Base-by-base conservation (phyloP, 1,284 basidiomycete genomes). In the Papiliotrema fonsecae region DNA sequence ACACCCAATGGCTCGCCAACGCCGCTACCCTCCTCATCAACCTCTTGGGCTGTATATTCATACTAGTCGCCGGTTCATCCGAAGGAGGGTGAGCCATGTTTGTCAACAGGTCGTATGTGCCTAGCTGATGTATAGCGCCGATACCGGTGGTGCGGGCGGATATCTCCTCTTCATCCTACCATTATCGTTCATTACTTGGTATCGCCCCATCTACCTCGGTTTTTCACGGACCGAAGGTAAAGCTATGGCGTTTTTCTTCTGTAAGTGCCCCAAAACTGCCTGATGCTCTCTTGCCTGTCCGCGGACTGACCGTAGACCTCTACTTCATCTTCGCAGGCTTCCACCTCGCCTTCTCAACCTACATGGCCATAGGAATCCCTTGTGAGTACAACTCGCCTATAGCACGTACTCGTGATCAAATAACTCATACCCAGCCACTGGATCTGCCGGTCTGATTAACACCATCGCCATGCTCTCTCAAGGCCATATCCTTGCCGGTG, bases 291-390 rank as follows among this genome's bases (percentile, higher is more conserved):
- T 21, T 36, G 24, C 42, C 32, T 27, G 28, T 35, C 5, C n/a
- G n/a, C n/a, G n/a, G 36, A 34, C 51, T 66, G 28, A 57, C 42
- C 4, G 21, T 68, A 92, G 92, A 96, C 77, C 75, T 92, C 56
- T 97, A 88, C 79, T 94, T 94, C 78, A 82, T 96, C 75, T 97
- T 97, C 75, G 81, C 84, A 49, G 93, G 89, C 28, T 96, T 87
- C 79, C 92, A 98, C 75, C 78, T 97, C 50, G 77, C 88, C 32
- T 97, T 87, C 77, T 87, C 87, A 54, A 69, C 91, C 64, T 93
- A 60, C 72, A 90, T 88, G 87, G 84, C 87, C 66, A 83, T 92
- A 63, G 88, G 88, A 54, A 85, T 90, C 56, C 88, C 87, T 22
- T 70, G 69, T 72, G 48, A 53, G 67, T 60, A 7, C 45, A 50